Evolutionary conservation across 2,329 filamentous ascomycete genomes (phyloP).

Genomic region (Aspergillus sp.): DNA sequence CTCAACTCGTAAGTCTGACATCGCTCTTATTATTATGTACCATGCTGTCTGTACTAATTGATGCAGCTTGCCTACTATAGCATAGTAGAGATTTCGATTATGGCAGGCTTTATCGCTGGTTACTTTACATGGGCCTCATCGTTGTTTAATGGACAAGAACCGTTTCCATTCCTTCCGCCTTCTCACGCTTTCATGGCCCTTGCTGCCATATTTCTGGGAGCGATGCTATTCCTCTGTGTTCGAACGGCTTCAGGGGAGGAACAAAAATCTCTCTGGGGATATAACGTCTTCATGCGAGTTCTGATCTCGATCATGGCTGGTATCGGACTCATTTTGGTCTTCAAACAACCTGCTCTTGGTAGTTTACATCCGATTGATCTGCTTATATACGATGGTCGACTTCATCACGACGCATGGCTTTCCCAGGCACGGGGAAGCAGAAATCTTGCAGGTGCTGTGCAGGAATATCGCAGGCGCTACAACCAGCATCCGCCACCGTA

Average conservation of each 20-base stretch:
- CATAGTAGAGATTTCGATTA: constrained; percentile 31
- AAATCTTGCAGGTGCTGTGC: constrained; percentile 44
- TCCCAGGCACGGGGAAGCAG: constrained; percentile 42
- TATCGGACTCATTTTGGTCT: constrained; percentile 35
- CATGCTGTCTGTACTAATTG: constrained; percentile 6
- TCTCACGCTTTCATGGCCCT: constrained; percentile 24
- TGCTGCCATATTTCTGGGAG: constrained; percentile 23
- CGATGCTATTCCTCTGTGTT: constrained; percentile 21
- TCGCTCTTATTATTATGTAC: neutral
- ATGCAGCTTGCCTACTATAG: constrained; percentile 37
- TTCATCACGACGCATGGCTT: constrained; percentile 45
- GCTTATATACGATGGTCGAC: constrained; percentile 46
- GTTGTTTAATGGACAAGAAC: constrained; percentile 25
- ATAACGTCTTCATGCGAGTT: constrained; percentile 28
- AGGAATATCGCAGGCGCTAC: constrained; percentile 48
- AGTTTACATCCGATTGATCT: constrained; percentile 50
- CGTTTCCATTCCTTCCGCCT: constrained; percentile 26
- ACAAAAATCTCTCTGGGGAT: constrained; percentile 18
- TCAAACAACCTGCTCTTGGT: constrained; percentile 34
- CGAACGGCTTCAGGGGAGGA: constrained; percentile 23
- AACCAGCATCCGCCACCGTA: constrained; percentile 50
- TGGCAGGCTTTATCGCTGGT: constrained; percentile 31
- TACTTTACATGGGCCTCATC: constrained; percentile 26
- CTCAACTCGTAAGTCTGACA: constrained; percentile 33
- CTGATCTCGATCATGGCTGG: constrained; percentile 37